Evolutionary conservation across 1,139 yeast genomes (phyloP).

Genomic region (Kazachstania sp.): DNA sequence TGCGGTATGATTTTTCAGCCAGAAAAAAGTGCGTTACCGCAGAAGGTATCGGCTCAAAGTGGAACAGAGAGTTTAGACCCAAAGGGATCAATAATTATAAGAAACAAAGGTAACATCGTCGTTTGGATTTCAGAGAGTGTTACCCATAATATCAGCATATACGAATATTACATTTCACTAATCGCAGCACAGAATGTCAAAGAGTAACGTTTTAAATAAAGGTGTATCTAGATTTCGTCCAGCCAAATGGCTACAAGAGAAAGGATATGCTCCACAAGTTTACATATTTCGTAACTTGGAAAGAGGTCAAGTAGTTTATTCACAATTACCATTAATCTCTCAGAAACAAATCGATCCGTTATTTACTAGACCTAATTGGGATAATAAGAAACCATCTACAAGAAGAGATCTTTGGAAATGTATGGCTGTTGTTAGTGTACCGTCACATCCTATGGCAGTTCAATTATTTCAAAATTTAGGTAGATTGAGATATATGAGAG

Average conservation of each 20-base stretch:
- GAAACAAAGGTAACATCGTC: too few species aligned
- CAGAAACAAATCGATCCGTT: conserved; percentile 64
- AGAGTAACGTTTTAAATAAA: conserved; percentile 7
- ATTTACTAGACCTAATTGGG: conserved; percentile 78
- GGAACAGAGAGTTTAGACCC: not conserved
- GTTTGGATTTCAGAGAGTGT: too few species aligned
- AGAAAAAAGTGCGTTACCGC: not conserved
- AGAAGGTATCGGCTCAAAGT: too few species aligned
- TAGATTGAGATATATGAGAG: conserved; percentile 65
- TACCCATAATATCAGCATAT: not conserved
- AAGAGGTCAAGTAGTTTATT: conserved; percentile 81
- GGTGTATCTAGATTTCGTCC: conserved; percentile 32
- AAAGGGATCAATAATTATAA: too few species aligned
- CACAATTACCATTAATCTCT: conserved; percentile 63
- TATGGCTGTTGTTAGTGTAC: conserved; percentile 75
- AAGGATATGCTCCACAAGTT: conserved; percentile 71
- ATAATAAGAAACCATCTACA: conserved; percentile 66
- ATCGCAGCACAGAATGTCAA: not conserved
- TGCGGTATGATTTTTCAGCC: not conserved
- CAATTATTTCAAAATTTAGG: conserved; percentile 70
- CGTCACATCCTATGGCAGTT: conserved; percentile 55
- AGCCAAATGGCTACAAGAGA: conserved; percentile 43
- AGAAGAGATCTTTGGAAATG: conserved; percentile 88
- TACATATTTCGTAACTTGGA: conserved; percentile 76
- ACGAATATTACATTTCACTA: too few species aligned